phyloP scores from a whole-genome alignment of 75 land plant genomes.

The Larix kaempferi region DNA sequence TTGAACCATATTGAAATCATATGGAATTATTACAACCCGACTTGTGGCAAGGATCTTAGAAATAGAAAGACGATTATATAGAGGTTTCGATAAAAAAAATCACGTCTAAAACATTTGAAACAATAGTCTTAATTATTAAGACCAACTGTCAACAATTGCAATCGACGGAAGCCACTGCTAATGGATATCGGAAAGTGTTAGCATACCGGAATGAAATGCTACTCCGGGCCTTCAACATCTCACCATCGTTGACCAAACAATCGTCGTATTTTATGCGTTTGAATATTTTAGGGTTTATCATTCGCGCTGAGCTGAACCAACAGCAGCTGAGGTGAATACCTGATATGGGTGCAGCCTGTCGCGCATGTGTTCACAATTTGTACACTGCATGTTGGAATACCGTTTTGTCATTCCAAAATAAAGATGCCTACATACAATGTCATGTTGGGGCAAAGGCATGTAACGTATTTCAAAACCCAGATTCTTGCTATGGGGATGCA shows the following conservation, averaged over 20 bases:
- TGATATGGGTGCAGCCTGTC: conserved; percentile 48
- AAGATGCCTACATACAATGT: no score
- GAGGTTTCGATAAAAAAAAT: no score
- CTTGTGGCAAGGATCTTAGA: no score
- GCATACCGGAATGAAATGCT: conserved; percentile 64
- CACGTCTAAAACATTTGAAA: no score
- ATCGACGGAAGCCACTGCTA: conserved; percentile 39
- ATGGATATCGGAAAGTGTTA: conserved; percentile 54
- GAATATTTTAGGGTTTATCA: conserved; percentile 62
- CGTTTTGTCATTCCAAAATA: conserved; percentile 78
- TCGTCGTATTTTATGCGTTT: conserved; percentile 54
- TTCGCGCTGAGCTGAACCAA: conserved; percentile 70
- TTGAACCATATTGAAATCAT: no score
- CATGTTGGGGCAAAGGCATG: no score
- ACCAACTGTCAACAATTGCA: conserved; percentile 4
- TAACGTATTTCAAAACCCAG: no score
- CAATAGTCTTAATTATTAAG: no score
- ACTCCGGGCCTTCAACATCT: conserved; percentile 31
- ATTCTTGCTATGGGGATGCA: no score
- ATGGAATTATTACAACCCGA: no score
- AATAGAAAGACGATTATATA: no score
- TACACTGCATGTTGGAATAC: conserved; percentile 86
- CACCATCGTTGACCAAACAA: conserved; percentile 68
- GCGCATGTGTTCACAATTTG: conserved; percentile 62
- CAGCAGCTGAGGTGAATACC: conserved; percentile 66